Percentiles rank a stretch among this genome's conserved stretches.
These are phyloP conservation scores for Cucumis variabilis DNA, from an alignment of 331 rosid species.

Conservation along the genomic window DNA sequence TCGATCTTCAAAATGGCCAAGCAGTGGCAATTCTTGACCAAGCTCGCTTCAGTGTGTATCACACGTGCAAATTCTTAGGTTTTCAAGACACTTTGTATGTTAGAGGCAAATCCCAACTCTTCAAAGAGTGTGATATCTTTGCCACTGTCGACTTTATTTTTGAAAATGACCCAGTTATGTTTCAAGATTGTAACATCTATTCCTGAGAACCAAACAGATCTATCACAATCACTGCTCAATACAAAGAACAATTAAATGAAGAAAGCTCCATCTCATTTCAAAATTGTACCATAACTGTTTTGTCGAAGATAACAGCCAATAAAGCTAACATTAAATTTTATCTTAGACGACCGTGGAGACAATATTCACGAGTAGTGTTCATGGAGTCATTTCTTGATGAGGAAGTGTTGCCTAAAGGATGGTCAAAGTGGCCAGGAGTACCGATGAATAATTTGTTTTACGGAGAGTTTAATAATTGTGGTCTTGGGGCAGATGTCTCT, in stretches of 20 bases:
- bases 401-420: neutral
- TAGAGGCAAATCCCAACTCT: neutral
- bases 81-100: neutral
- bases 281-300: neutral
- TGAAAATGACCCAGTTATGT: neutral
- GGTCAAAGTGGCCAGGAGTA: neutral
- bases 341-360: conserved; percentile 1
- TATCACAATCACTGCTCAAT: no score
- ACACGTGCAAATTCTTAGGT: neutral
- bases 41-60: neutral
- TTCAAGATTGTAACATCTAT: no score
- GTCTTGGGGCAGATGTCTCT: neutral
- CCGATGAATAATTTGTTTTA: neutral
- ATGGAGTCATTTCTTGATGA: neutral
- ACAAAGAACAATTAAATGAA: no score
- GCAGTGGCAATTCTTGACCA: neutral
- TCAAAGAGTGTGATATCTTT: neutral
- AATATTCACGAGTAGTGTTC: neutral
- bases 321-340: neutral
- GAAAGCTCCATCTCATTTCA: neutral
- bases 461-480: neutral
- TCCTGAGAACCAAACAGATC: no score
- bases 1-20: neutral
- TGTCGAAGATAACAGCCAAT: neutral
- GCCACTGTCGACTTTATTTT: neutral